Evolutionary conservation across 805 yeast genomes (phyloP).

Genomic region (Hanseniaspora thailandica): DNA sequence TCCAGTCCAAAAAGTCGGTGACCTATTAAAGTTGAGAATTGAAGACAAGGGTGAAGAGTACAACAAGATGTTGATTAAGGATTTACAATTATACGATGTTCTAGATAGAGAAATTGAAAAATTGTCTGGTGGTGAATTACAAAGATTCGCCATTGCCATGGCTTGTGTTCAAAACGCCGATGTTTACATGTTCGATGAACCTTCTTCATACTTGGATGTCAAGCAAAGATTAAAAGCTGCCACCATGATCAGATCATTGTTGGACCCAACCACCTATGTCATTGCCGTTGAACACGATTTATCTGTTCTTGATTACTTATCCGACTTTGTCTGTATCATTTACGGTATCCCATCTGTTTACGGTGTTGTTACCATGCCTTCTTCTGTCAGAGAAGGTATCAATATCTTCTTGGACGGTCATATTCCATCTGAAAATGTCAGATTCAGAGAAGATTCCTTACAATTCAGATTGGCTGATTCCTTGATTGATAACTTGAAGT

Average conservation of each 20-base stretch:
- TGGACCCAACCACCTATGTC: conserved; percentile 67
- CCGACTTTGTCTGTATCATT: conserved; percentile 91
- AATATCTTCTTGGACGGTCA: conserved; percentile 97
- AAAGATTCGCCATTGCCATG: conserved; percentile 96
- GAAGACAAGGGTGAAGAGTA: conserved; percentile 51
- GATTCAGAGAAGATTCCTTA: conserved; percentile 91
- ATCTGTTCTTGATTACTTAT: conserved; percentile 90
- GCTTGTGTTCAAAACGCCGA: conserved; percentile 90
- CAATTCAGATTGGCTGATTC: conserved; percentile 91
- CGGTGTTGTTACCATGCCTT: conserved; percentile 95
- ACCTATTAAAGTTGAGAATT: conserved; percentile 59
- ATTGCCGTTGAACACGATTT: conserved; percentile 98
- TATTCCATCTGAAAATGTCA: conserved; percentile 89
- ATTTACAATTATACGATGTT: conserved; percentile 65
- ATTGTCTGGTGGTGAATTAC: conserved; percentile 96
- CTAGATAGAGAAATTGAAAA: conserved; percentile 78
- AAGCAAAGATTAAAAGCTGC: conserved; percentile 98
- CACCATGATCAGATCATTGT: conserved; percentile 74
- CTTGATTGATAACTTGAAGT: conserved; percentile 45
- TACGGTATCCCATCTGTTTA: conserved; percentile 98
- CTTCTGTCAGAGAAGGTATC: conserved; percentile 97
- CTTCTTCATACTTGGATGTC: conserved; percentile 94
- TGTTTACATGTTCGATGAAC: conserved; percentile 98
- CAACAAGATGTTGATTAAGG: conserved; percentile 52
- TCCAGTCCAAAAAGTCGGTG: conserved; percentile 76